These are phyloP conservation scores for Dispira parvispora DNA, from an alignment of 192 early-diverging fungal species.

Conservation along the genomic window DNA sequence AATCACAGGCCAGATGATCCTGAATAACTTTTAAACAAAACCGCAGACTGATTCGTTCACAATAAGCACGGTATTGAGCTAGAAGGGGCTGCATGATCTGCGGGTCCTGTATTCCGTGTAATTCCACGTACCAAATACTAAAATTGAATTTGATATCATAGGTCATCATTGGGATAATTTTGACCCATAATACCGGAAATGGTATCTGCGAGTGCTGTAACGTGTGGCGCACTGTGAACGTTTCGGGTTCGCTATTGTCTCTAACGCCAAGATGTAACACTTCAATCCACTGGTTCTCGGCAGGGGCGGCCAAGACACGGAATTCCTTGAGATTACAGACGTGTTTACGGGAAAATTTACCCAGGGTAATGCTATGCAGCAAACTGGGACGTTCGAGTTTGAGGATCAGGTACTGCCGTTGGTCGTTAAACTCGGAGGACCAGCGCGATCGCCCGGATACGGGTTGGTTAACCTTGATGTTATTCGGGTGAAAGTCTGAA, in stretches of 20 bases:
- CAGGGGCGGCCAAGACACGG: conserved; percentile 80
- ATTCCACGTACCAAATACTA: conserved; percentile 86
- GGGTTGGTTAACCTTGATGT: conserved; percentile 12
- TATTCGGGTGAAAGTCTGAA: conserved; percentile 6
- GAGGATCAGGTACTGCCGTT: conserved; percentile 81
- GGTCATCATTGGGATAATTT: conserved; percentile 80
- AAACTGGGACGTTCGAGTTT: conserved; percentile 72
- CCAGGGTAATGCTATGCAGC: conserved; percentile 86
- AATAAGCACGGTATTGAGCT: conserved; percentile 28
- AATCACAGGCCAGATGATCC: conserved; percentile 53
- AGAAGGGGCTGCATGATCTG: conserved; percentile 38
- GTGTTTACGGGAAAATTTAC: conserved; percentile 63
- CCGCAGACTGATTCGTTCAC: conserved; percentile 63
- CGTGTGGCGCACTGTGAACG: conserved; percentile 65
- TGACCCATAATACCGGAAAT: conserved; percentile 84
- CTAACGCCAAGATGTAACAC: conserved; percentile 57
- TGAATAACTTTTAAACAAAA: conserved; percentile 83
- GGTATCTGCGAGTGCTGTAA: conserved; percentile 34
- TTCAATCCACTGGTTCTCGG: conserved; percentile 72
- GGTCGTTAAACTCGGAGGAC: conserved; percentile 74
- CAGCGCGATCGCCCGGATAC: conserved; percentile 46
- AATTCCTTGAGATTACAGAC: conserved; percentile 97
- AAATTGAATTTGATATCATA: conserved; percentile 92
- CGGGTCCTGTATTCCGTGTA: conserved; percentile 55
- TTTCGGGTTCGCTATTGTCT: conserved; percentile 69